phyloP scores from a whole-genome alignment of 495 filamentous ascomycete genomes.

The Lasiosphaeria hispida region DNA sequence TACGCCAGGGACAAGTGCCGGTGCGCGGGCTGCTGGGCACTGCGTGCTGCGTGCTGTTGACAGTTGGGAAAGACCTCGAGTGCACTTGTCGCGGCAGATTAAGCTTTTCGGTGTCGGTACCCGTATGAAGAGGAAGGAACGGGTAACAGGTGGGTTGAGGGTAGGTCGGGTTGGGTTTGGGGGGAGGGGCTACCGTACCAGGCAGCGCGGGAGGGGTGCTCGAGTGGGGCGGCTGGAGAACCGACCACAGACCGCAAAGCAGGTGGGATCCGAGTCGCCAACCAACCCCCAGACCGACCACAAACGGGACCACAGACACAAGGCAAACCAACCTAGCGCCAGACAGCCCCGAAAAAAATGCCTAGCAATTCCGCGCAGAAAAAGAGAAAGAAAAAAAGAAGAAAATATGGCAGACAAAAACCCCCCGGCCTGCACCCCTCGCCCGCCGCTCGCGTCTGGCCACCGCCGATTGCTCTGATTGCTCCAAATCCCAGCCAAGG shows the following conservation, averaged over 20 bases:
- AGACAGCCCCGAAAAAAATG: too few species aligned
- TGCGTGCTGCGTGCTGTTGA: neutral
- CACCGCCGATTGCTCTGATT: too few species aligned
- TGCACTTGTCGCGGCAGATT: slow-evolving; percentile 17
- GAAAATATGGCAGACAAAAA: neutral
- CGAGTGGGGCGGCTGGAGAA: too few species aligned
- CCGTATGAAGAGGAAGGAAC: slow-evolving; percentile 25
- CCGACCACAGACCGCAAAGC: too few species aligned
- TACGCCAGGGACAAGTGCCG: neutral
- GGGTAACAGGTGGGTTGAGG: slow-evolving; percentile 12
- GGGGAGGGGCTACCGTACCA: neutral
- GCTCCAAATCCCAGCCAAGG: too few species aligned
- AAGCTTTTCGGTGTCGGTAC: slow-evolving; percentile 32
- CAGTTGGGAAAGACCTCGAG: neutral
- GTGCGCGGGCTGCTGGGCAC: neutral
- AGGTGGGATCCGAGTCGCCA: too few species aligned
- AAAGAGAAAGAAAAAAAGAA: too few species aligned
- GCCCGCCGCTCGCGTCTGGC: neutral
- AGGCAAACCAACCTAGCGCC: too few species aligned
- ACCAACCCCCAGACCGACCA: too few species aligned
- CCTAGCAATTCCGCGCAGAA: too few species aligned
- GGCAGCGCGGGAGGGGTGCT: neutral
- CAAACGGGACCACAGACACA: too few species aligned
- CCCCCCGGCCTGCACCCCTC: neutral
- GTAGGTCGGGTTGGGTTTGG: slow-evolving; percentile 11